Evolutionary conservation across 2,329 filamentous ascomycete genomes (phyloP).

Genomic region (Apiospora koreana): DNA sequence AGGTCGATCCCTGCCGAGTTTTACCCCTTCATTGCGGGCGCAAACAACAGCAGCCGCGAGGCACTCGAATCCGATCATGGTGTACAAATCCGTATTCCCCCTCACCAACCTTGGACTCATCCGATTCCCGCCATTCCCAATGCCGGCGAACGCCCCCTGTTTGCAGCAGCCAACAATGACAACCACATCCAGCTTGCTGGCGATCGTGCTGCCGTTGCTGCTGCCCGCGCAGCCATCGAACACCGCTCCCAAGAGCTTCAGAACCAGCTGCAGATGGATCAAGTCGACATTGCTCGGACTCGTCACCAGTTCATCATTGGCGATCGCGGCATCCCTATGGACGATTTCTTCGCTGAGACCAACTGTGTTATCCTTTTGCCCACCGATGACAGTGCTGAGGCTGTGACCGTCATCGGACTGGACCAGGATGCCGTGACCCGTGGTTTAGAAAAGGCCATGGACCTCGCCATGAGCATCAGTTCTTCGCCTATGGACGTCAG

Average conservation of each 20-base stretch:
- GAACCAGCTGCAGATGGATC: slow-evolving; percentile 73
- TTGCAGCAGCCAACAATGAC: slow-evolving; percentile 68
- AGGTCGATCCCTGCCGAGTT: slow-evolving; percentile 87
- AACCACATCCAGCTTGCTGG: slow-evolving; percentile 84
- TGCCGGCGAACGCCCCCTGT: slow-evolving; percentile 67
- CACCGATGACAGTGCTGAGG: slow-evolving; percentile 75
- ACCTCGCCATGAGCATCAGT: slow-evolving; percentile 85
- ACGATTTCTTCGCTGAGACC: slow-evolving; percentile 88
- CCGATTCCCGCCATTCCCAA: slow-evolving; percentile 64
- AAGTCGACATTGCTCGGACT: slow-evolving; percentile 80
- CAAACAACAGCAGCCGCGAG: slow-evolving; percentile 67
- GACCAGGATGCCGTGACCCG: slow-evolving; percentile 65
- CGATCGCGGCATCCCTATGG: slow-evolving; percentile 73
- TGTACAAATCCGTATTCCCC: slow-evolving; percentile 79
- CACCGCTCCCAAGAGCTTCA: slow-evolving; percentile 74
- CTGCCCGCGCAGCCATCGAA: slow-evolving; percentile 79
- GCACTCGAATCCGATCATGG: slow-evolving; percentile 73
- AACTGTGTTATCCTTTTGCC: slow-evolving; percentile 85
- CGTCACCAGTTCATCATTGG: slow-evolving; percentile 96
- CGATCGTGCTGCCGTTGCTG: slow-evolving; percentile 79
- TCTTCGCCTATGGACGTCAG: slow-evolving; percentile 81
- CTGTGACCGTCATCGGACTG: slow-evolving; percentile 82
- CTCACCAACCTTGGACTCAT: slow-evolving; percentile 75
- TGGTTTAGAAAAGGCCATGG: slow-evolving; percentile 82
- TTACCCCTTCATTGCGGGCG: slow-evolving; percentile 91